Base-by-base conservation (phyloP, 192 early-diverging fungal genomes). In the Backusella sp. region DNA sequence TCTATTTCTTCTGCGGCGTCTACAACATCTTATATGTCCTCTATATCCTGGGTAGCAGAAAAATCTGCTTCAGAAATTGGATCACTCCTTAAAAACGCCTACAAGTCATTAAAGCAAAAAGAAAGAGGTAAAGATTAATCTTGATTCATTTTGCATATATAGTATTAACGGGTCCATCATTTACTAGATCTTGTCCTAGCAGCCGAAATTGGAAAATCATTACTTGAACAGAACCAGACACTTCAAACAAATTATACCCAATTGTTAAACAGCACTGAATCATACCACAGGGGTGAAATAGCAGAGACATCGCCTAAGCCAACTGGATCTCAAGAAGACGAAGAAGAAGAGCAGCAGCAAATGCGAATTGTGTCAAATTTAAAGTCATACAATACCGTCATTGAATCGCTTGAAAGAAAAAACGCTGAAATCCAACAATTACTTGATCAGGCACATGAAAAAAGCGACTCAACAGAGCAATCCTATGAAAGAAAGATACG, bases 171-270 rank as follows among this genome's bases (percentile, higher is more conserved):
- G 30, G 37, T 53, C 30, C 11, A 41, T 36, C 12, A 39, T 21
- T 72, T 8, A 17, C 28, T 46, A 84, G 84, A 85, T 75, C 62
- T 85, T 26, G 53, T 66, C 14, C 53, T 85, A 19, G 84, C 82
- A 3, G 84, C 84, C 8, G 84, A 85, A 66, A 76, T 85, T 12
- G 84, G 84, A 59, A 80, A 85, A 73, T 81, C 76, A 32, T 34
- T 85, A 12, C 42, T 85, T 3, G 79, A 83, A 66, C 80, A 83
- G 26, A 85, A 85, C 49, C 78, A 79, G 14, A 56, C 62, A 3
- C 65, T 85, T 32, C 78, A 85, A 59, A 26, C 73, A 23, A 73
- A 83, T 72, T 85, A 85, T 73, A 77, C 83, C 34, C 35, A 53
- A 26, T 21, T 83, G 0, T 28, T 80, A 15, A 37, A 72, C 32